phyloP scores from a whole-genome alignment of 2,329 filamentous ascomycete genomes.

The Elsinoe ampelina region DNA sequence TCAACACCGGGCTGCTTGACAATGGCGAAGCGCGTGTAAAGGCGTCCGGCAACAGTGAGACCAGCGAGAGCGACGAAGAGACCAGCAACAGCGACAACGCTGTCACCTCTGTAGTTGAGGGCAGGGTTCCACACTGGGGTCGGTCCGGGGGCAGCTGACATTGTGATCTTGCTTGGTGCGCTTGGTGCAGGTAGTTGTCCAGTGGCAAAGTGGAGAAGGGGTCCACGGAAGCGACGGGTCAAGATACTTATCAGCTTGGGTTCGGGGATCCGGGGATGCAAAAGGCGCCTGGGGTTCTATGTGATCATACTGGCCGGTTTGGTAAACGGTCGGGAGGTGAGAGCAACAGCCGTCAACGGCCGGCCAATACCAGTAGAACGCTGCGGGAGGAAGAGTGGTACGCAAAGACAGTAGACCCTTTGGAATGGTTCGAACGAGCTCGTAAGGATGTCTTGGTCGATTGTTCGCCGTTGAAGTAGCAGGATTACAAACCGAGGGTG shows the following conservation, averaged over 20 bases:
- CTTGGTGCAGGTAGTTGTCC: background rate
- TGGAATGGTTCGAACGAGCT: background rate
- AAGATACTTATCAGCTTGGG: conserved; percentile 1
- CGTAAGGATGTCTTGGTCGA: background rate
- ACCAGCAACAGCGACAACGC: background rate
- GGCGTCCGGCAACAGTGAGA: background rate
- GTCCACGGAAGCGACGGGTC: background rate
- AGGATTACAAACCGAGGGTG: background rate
- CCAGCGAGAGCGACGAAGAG: background rate
- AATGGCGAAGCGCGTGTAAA: conserved; percentile 6
- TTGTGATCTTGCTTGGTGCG: background rate
- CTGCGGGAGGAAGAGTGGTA: background rate
- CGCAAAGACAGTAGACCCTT: background rate
- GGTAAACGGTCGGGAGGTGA: conserved; percentile 3
- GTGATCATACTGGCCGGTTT: conserved; percentile 2
- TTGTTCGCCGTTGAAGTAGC: background rate
- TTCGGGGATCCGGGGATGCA: background rate
- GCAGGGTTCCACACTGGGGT: background rate
- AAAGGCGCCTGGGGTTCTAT: background rate
- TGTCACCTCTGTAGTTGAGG: conserved; percentile 3
- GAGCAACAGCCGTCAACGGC: conserved; percentile 10
- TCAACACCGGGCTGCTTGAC: conserved; percentile 6
- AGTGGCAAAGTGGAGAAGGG: background rate
- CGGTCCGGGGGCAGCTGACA: background rate
- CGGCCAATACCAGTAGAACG: conserved; percentile 4